Conservation (phyloP, 1,284 basidiomycete genomes). For the Sporisorium graminicola region DNA sequence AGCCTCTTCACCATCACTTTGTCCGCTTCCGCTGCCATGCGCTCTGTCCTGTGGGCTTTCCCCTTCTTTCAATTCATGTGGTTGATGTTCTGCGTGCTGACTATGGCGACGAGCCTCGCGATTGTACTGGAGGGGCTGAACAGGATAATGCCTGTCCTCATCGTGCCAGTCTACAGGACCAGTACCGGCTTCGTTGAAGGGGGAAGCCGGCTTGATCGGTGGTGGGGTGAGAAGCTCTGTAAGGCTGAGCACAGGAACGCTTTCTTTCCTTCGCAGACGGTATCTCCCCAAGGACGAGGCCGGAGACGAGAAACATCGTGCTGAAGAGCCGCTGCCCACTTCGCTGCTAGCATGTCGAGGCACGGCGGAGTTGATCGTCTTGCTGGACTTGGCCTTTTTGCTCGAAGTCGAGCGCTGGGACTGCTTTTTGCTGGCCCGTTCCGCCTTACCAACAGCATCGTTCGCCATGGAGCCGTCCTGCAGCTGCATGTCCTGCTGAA, state of each 20-base stretch:
- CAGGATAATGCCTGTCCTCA: not conserved
- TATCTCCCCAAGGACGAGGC: slow-evolving; percentile 28
- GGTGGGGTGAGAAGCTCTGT: slow-evolving; percentile 18
- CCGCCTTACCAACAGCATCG: not conserved
- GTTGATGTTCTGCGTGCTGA: not conserved
- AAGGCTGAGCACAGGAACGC: slow-evolving; percentile 19
- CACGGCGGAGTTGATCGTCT: not conserved
- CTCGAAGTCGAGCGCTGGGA: not conserved
- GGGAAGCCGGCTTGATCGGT: not conserved
- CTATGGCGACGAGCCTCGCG: not conserved
- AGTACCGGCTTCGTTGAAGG: slow-evolving; percentile 6
- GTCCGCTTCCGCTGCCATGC: not conserved
- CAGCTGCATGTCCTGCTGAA: not conserved
- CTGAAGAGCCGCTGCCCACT: not conserved
- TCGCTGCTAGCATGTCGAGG: slow-evolving; percentile 9
- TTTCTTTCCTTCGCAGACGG: slow-evolving; percentile 24
- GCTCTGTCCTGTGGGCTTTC: not conserved
- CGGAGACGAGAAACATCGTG: slow-evolving; percentile 11
- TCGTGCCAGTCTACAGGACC: slow-evolving; percentile 8
- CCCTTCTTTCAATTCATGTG: not conserved
- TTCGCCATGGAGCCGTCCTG: not conserved
- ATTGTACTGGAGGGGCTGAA: not conserved
- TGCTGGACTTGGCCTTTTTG: not conserved
- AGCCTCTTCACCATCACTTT: not conserved
- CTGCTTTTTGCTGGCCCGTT: not conserved